These are phyloP conservation scores for Begonia fuchsioides DNA, from an alignment of 306 rosid genomes.

Conservation along the genomic window DNA sequence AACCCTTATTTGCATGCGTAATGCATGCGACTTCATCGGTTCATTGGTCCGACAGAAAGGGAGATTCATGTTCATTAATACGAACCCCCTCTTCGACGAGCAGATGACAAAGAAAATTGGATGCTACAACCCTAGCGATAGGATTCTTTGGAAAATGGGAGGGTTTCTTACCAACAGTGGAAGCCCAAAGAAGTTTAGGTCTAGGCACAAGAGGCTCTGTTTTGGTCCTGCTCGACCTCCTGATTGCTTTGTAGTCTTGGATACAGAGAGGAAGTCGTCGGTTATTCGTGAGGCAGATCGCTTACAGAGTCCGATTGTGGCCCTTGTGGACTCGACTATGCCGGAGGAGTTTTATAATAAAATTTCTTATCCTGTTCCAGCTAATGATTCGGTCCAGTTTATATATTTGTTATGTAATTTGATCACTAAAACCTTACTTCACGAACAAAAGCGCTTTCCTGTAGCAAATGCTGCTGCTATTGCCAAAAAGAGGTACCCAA, in stretches of 20 bases:
- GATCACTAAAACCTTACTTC: slow-evolving; percentile 59
- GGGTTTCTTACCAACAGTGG: slow-evolving; percentile 64
- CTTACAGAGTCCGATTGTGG: slow-evolving; percentile 61
- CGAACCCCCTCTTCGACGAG: slow-evolving; percentile 59
- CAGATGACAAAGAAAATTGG: slow-evolving; percentile 51
- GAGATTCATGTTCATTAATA: slow-evolving; percentile 77
- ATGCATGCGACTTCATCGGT: slow-evolving; percentile 54
- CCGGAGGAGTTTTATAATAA: slow-evolving; percentile 33
- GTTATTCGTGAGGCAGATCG: slow-evolving; percentile 49
- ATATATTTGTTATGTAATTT: slow-evolving; percentile 65
- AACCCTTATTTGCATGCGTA: slow-evolving; percentile 65
- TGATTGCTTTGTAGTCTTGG: slow-evolving; percentile 57
- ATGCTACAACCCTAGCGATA: slow-evolving; percentile 29
- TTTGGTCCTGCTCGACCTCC: slow-evolving; percentile 67
- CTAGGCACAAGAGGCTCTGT: slow-evolving; percentile 52
- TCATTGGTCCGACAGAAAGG: slow-evolving; percentile 48
- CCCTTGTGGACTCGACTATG: slow-evolving; percentile 52
- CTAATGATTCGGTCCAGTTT: slow-evolving; percentile 51
- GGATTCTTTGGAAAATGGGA: slow-evolving; percentile 52
- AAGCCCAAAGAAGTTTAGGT: slow-evolving; percentile 76
- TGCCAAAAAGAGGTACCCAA: slow-evolving; percentile 16
- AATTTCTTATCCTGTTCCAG: slow-evolving; percentile 71
- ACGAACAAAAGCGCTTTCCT: slow-evolving; percentile 18
- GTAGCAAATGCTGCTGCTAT: slow-evolving; percentile 7
- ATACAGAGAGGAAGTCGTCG: slow-evolving; percentile 48